Percentiles rank a stretch among this genome's conserved stretches.
Conservation (phyloP, 306 rosid genomes). For the Gastrolobium bilobum region DNA sequence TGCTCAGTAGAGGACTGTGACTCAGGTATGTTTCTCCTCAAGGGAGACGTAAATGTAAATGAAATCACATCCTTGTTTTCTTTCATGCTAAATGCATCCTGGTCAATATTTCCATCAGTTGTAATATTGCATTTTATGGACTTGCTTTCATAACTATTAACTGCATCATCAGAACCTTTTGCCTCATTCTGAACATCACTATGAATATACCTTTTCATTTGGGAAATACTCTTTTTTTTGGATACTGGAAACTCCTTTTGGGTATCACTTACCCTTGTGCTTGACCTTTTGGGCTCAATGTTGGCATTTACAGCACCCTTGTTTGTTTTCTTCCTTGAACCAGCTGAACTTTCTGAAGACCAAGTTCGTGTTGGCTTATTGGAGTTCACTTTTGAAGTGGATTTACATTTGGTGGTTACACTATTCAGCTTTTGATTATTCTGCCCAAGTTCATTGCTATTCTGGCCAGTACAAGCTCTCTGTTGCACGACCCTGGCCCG, state of each 20-base stretch:
- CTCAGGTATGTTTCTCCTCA: slow-evolving; percentile 64
- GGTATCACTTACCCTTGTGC: slow-evolving; percentile 47
- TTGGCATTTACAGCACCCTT: slow-evolving; percentile 56
- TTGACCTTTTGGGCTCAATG: slow-evolving; percentile 51
- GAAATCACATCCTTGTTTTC: slow-evolving; percentile 80
- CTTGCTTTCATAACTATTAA: slow-evolving; percentile 52
- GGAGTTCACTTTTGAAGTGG: slow-evolving; percentile 53
- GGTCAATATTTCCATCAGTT: slow-evolving; percentile 55
- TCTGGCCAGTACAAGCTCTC: slow-evolving; percentile 54
- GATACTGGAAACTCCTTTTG: slow-evolving; percentile 56
- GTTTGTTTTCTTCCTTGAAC: slow-evolving; percentile 53
- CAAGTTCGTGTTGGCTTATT: slow-evolving; percentile 53
- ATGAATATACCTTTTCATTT: slow-evolving; percentile 54
- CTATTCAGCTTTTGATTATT: slow-evolving; percentile 76
- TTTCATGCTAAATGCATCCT: slow-evolving; percentile 59
- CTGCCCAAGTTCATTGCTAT: slow-evolving; percentile 60
- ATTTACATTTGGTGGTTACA: slow-evolving; percentile 53
- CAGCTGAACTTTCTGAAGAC: slow-evolving; percentile 50
- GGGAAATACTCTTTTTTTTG: slow-evolving; percentile 45
- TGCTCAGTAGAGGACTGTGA: slow-evolving; percentile 53
- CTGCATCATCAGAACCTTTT: slow-evolving; percentile 48
- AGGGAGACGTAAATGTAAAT: slow-evolving; percentile 87
- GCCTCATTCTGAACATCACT: slow-evolving; percentile 53
- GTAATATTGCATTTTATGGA: slow-evolving; percentile 68
- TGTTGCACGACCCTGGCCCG: slow-evolving; percentile 54